These are phyloP conservation scores for Fragosphaeria purpurea DNA, from an alignment of 2,329 filamentous ascomycete genomes.

Conservation along the genomic window DNA sequence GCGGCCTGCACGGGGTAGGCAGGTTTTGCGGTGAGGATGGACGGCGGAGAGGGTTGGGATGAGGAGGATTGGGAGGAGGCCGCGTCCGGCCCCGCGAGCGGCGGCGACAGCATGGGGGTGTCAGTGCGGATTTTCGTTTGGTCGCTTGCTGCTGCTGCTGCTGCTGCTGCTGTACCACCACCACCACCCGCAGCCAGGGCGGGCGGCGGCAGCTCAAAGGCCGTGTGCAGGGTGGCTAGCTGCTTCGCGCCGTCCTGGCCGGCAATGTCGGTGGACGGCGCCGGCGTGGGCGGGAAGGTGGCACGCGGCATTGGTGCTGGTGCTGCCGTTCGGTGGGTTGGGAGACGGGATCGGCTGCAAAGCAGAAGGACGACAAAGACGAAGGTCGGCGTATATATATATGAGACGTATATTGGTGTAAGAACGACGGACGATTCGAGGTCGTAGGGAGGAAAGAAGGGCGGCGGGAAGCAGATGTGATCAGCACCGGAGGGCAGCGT, in stretches of 20 bases:
- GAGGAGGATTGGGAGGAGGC: background rate
- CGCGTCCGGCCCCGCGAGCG: constrained; percentile 7
- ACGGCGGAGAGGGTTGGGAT: too few relatives aligned
- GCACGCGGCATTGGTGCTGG: constrained; percentile 51
- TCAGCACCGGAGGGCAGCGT: too few relatives aligned
- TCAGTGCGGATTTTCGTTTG: constrained; percentile 15
- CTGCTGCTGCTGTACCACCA: background rate
- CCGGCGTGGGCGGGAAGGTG: constrained; percentile 63
- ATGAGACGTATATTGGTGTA: too few relatives aligned
- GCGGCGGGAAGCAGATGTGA: too few relatives aligned
- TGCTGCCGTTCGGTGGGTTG: background rate
- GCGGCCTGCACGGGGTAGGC: constrained; percentile 18
- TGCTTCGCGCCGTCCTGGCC: constrained; percentile 57
- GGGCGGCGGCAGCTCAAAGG: constrained; percentile 69
- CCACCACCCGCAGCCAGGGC: constrained; percentile 43
- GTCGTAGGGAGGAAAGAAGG: too few relatives aligned
- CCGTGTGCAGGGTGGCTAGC: constrained; percentile 51
- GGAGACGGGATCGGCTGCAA: too few relatives aligned
- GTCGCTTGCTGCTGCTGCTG: too few relatives aligned
- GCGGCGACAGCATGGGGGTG: constrained; percentile 24
- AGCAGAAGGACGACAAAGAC: too few relatives aligned
- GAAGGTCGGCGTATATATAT: too few relatives aligned
- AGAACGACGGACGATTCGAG: too few relatives aligned
- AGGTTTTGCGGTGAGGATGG: background rate
- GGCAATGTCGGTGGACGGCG: constrained; percentile 69